These are phyloP conservation scores for Capillidium heterosporum DNA, from an alignment of 371 early-diverging fungal species.

Conservation along the genomic window DNA sequence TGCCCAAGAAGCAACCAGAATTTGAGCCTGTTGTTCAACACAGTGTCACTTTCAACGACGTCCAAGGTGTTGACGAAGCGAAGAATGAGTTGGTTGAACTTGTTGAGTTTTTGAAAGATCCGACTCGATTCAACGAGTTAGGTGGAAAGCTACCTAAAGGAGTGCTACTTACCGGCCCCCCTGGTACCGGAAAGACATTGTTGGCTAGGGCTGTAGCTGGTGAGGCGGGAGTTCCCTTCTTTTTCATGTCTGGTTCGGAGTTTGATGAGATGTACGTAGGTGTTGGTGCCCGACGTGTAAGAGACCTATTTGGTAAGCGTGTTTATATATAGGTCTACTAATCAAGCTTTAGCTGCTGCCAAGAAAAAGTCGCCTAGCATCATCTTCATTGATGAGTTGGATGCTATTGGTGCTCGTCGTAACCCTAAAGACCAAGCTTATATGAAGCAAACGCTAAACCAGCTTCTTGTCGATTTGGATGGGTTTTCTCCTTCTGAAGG, in stretches of 20 bases:
- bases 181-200: conserved; percentile 97
- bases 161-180: conserved; percentile 95
- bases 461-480: conserved; percentile 89
- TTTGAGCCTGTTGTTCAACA: conserved; percentile 46
- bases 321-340: too few species aligned
- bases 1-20: conserved; percentile 32
- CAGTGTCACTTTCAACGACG: conserved; percentile 72
- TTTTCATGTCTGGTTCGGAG: conserved; percentile 92
- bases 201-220: conserved; percentile 78
- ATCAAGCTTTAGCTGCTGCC: conserved; percentile 47
- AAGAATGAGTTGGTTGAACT: conserved; percentile 91
- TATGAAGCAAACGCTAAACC: conserved; percentile 92
- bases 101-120: conserved; percentile 85
- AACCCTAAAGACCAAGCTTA: conserved; percentile 84
- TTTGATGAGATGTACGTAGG: conserved; percentile 98
- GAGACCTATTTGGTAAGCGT: conserved; percentile 33
- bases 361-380: conserved; percentile 92
- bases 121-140: conserved; percentile 70
- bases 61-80: conserved; percentile 95
- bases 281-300: conserved; percentile 80
- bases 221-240: conserved; percentile 92
- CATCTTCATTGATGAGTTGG: conserved; percentile 98
- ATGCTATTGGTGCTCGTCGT: conserved; percentile 95
- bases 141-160: conserved; percentile 95
- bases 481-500: conserved; percentile 88